phyloP scores from a whole-genome alignment of 2,329 filamentous ascomycete genomes.

The Fusarium longipes region DNA sequence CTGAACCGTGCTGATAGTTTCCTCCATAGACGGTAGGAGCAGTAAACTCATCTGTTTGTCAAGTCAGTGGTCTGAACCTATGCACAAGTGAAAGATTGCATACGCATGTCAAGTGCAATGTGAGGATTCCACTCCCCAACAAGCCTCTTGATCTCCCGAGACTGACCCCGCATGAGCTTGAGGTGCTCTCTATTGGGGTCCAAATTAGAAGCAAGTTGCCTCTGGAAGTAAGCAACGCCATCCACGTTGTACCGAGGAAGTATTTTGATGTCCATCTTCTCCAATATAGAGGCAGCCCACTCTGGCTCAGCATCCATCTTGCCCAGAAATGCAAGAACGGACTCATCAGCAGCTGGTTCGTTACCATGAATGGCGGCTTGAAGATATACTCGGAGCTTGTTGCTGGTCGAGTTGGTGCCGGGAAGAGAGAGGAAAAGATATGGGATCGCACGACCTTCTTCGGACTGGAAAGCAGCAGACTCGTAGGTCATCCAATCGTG shows the following conservation, averaged over 20 bases:
- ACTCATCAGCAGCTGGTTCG: constrained; percentile 22
- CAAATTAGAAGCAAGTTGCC: constrained; percentile 6
- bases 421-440: constrained; percentile 13
- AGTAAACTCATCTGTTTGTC: background rate
- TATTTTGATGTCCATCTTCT: constrained; percentile 27
- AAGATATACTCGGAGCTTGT: constrained; percentile 4
- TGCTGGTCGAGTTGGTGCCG: background rate
- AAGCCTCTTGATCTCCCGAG: constrained; percentile 4
- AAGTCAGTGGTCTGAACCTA: rapidly evolving
- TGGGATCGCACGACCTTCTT: constrained; percentile 18
- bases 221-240: constrained; percentile 24
- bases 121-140: constrained; percentile 16
- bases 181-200: constrained; percentile 22
- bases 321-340: background rate
- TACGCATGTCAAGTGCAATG: constrained; percentile 18
- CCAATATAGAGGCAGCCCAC: constrained; percentile 8
- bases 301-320: constrained; percentile 24
- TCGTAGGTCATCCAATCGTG: constrained; percentile 23
- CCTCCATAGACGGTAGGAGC: constrained; percentile 11
- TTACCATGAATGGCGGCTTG: constrained; percentile 25
- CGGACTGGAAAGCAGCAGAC: background rate
- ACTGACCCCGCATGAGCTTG: constrained; percentile 6
- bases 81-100: rapidly evolving
- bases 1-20: constrained; percentile 3
- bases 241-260: constrained; percentile 21